phyloP scores from a whole-genome alignment of 768 basidiomycete species.

The Trametes punicea region DNA sequence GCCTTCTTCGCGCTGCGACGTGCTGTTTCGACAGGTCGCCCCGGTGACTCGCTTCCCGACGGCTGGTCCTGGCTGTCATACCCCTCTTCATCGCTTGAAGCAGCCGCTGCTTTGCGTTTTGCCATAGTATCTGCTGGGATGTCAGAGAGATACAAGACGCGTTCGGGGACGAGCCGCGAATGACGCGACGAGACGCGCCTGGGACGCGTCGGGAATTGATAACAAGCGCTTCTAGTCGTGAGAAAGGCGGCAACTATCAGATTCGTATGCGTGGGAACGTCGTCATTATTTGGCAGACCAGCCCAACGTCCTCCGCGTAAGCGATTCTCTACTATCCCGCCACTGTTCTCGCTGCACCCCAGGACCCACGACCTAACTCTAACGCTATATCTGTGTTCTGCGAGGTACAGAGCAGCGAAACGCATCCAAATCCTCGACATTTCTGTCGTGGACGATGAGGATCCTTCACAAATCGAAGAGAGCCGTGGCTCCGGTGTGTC shows the following conservation, averaged over 20 bases:
- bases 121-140: conserved; percentile 6
- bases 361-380: background rate
- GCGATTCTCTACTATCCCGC: conserved; percentile 16
- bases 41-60: background rate
- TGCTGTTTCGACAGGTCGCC: conserved; percentile 6
- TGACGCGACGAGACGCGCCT: conserved; percentile 12
- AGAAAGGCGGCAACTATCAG: background rate
- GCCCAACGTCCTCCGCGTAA: conserved; percentile 21
- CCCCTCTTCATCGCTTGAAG: conserved; percentile 19
- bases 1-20: conserved; percentile 12
- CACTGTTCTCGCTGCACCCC: conserved; percentile 6
- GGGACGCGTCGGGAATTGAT: background rate
- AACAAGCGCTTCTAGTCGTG: conserved; percentile 15
- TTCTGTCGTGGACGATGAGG: conserved; percentile 55
- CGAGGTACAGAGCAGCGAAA: background rate
- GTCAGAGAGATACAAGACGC: background rate
- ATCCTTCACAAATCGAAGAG: conserved; percentile 85
- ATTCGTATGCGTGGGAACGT: conserved; percentile 14
- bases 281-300: conserved; percentile 10
- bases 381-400: background rate
- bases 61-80: background rate
- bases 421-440: conserved; percentile 6
- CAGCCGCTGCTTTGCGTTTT: conserved; percentile 15
- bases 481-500: conserved; percentile 69
- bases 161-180: background rate